These are phyloP conservation scores for Cymodocea nodosa DNA, from an alignment of 116 monocot genomes.

Conservation along the genomic window DNA sequence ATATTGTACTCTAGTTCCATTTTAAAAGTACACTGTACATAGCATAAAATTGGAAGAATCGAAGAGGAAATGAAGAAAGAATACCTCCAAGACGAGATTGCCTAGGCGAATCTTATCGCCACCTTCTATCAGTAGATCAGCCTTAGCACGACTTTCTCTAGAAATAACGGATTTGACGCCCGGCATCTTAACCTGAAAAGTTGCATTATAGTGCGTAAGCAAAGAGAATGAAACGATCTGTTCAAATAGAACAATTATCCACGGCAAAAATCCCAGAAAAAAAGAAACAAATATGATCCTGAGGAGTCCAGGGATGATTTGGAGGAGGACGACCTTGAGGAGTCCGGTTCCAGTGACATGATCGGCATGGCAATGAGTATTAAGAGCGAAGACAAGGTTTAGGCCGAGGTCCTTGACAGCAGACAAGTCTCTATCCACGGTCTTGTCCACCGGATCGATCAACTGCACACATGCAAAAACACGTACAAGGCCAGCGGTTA, in stretches of 20 bases:
- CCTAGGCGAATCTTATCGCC: slow-evolving; percentile 78
- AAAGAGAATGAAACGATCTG: too few species aligned
- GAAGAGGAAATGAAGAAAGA: background rate
- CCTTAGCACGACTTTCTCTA: slow-evolving; percentile 62
- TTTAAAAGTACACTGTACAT: too few species aligned
- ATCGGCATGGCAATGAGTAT: slow-evolving; percentile 94
- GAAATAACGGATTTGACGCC: slow-evolving; percentile 75
- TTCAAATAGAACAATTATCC: too few species aligned
- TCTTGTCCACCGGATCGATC: slow-evolving; percentile 82
- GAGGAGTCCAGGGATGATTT: too few species aligned
- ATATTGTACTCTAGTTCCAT: too few species aligned
- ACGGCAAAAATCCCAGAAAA: too few species aligned
- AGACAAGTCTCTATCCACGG: slow-evolving; percentile 67
- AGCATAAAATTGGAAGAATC: too few species aligned
- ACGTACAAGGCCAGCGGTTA: too few species aligned
- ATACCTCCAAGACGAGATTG: slow-evolving; percentile 69
- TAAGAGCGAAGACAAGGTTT: slow-evolving; percentile 84
- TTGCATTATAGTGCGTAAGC: too few species aligned
- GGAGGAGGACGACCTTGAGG: slow-evolving; percentile 29
- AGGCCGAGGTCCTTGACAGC: slow-evolving; percentile 64
- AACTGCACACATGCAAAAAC: slow-evolving; percentile 17
- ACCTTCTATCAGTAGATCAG: slow-evolving; percentile 54
- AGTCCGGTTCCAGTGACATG: slow-evolving; percentile 90
- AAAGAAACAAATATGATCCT: too few species aligned
- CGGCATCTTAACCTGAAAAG: slow-evolving; percentile 27